Evolutionary conservation across 345 rosid species (phyloP).

Genomic region (Geranium rotundifolium): DNA sequence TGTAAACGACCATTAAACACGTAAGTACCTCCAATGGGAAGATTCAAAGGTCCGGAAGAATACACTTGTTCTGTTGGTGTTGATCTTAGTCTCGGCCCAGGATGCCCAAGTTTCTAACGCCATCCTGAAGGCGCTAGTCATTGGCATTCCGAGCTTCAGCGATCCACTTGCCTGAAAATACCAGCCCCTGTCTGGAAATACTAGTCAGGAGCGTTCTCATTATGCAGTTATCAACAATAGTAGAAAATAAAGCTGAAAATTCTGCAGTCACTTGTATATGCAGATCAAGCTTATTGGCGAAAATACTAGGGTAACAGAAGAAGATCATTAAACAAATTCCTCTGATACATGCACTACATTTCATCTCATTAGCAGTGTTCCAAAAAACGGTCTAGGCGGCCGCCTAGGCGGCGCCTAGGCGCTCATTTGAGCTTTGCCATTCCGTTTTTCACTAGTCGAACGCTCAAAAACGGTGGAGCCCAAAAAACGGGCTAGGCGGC

Average conservation of each 20-base stretch:
- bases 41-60: slow-evolving; percentile 64
- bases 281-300: not conserved
- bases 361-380: too few relatives aligned
- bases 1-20: not conserved
- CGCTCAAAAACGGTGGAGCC: too few relatives aligned
- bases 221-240: not conserved
- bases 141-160: slow-evolving; percentile 43
- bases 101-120: slow-evolving; percentile 39
- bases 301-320: too few relatives aligned
- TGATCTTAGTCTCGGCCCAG: slow-evolving; percentile 31
- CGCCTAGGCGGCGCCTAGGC: too few relatives aligned
- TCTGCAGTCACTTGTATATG: slow-evolving; percentile 1
- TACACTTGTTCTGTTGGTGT: slow-evolving; percentile 31
- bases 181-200: slow-evolving; percentile 50
- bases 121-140: slow-evolving; percentile 26
- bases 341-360: too few relatives aligned
- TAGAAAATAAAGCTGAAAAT: not conserved
- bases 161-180: slow-evolving; percentile 46
- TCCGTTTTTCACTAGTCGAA: too few relatives aligned
- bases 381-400: too few relatives aligned
- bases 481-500: too few relatives aligned
- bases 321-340: too few relatives aligned
- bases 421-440: too few relatives aligned
- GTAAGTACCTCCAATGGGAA: slow-evolving; percentile 53
- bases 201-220: slow-evolving; percentile 22